Evolutionary conservation across 306 rosid species (phyloP).

Genomic region (Cyamopsis tetragonoloba): DNA sequence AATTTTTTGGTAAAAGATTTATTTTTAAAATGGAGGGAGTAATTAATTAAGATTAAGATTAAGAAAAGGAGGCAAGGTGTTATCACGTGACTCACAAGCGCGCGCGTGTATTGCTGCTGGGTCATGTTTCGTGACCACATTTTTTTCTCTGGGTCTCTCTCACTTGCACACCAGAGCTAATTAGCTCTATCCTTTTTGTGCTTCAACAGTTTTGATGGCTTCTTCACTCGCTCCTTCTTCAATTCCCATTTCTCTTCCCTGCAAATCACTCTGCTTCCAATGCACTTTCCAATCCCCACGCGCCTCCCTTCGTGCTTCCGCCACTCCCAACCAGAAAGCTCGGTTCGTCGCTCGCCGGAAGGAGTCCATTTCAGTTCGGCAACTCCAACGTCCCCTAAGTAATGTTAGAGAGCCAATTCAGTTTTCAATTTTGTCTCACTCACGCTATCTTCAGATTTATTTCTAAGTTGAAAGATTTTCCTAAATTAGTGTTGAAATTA

Average conservation of each 20-base stretch:
- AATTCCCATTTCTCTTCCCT: conserved; percentile 30
- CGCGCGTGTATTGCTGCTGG: background rate
- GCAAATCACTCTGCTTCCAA: too few relatives aligned
- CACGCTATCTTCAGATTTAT: too few relatives aligned
- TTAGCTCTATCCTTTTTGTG: background rate
- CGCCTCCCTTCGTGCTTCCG: conserved; percentile 53
- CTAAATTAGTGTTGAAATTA: too few relatives aligned
- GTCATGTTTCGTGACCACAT: conserved; percentile 6
- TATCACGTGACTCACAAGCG: background rate
- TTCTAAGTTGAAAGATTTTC: too few relatives aligned
- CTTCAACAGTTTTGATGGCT: conserved; percentile 49
- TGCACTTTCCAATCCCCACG: conserved; percentile 29
- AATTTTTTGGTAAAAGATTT: too few relatives aligned
- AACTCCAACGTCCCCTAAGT: conserved; percentile 81
- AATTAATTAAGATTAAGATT: too few relatives aligned
- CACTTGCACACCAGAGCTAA: background rate
- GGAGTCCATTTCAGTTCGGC: conserved; percentile 63
- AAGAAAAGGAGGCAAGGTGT: background rate
- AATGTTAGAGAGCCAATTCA: conserved; percentile 46
- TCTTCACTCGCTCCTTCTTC: conserved; percentile 28
- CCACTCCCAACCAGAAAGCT: conserved; percentile 50
- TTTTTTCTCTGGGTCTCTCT: background rate
- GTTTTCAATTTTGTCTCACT: too few relatives aligned
- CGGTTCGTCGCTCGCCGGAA: conserved; percentile 73
- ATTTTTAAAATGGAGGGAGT: too few relatives aligned